Percentiles rank a stretch among this genome's conserved stretches.
phyloP scores from a whole-genome alignment of 1,139 yeast species.

The Debaryomyces fabryi region DNA sequence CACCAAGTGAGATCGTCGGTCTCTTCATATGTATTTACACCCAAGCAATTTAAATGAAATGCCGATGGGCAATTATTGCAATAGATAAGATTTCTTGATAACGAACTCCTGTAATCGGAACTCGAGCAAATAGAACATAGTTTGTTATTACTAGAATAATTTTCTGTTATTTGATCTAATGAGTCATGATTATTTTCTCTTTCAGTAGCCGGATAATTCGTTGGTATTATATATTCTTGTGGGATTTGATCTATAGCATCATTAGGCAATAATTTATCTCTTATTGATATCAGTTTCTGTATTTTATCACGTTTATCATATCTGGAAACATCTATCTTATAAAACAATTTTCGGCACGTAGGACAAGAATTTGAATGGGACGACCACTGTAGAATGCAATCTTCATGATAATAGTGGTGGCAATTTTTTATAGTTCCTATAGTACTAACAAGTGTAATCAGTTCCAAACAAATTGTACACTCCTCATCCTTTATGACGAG shows the following conservation, averaged over 20 bases:
- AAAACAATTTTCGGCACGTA: conserved; percentile 47
- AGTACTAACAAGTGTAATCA: conserved; percentile 21
- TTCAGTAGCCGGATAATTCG: conserved; percentile 11
- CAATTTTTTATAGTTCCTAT: conserved; percentile 47
- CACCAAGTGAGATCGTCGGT: conserved; percentile 29
- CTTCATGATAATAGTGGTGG: conserved; percentile 47
- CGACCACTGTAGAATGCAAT: conserved; percentile 53
- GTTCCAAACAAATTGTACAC: conserved; percentile 55
- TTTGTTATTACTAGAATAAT: conserved; percentile 8
- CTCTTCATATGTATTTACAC: conserved; percentile 20
- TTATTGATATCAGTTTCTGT: conserved; percentile 22
- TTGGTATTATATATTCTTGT: conserved; percentile 35
- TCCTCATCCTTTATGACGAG: conserved; percentile 26
- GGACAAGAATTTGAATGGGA: conserved; percentile 55
- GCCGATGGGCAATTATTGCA: conserved; percentile 39
- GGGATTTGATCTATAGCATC: conserved; percentile 47
- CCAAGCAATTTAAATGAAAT: conserved; percentile 43
- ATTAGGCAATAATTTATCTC: conserved; percentile 36
- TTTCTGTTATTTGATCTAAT: conserved; percentile 4
- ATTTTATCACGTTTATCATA: conserved; percentile 12
- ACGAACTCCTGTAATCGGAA: conserved; percentile 30
- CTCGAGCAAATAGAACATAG: conserved; percentile 42
- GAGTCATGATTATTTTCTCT: conserved; percentile 5
- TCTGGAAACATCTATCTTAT: conserved; percentile 28
- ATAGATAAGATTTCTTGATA: conserved; percentile 24